Base-by-base conservation (phyloP, 495 filamentous ascomycete species). In the Ramalina intermedia region DNA sequence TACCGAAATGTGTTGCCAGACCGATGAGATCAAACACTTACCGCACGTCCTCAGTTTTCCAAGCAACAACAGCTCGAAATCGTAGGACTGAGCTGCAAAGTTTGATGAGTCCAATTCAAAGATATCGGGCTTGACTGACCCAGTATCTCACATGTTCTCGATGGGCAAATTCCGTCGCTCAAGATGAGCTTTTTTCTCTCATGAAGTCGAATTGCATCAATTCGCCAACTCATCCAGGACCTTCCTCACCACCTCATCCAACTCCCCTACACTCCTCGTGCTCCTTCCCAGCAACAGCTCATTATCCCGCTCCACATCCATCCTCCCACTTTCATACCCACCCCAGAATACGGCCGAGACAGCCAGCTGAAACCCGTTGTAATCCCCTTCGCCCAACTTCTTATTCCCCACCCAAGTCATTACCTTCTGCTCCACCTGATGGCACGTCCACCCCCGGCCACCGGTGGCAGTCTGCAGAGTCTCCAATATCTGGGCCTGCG, bases 401-500 rank as follows among this genome's bases (percentile, higher is more conserved):
- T 63, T 53, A 1, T 41, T 42, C 1, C 54, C 68, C 11, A 52
- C 51, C 23, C 43, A 45, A 12, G 64, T 55, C 18, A 64, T 39
- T 29, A 59, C 55, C 8, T 61, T 61, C 0, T 61, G 59, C 6
- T 60, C 65, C 13, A 58, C 61, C 3, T 63, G 48, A n/a, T 48
- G 59, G 4, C 71, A 53, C 0, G 55, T 59, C 66, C 66, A 76
- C 40, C 65, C 63, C 44, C 56, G 51, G 6, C 6, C 29, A 9
- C 63, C 66, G 2, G 66, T 68, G 1, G 54, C 57, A 17, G 65
- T 61, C 58, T 77, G 69, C n/a, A 70, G 52, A 7, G 63, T 60
- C 0, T 53, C 50, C 4, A 78, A 52, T 9, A 78, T 57, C 29
- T 78, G 63, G 2, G 58, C 55, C 61, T 77, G 75, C 2, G 63